A percentile compares a stretch with the other conserved stretches of the same genome.
Evolutionary conservation across 495 filamentous ascomycete species (phyloP).

Genomic region (Trichocladium uniseriatum): DNA sequence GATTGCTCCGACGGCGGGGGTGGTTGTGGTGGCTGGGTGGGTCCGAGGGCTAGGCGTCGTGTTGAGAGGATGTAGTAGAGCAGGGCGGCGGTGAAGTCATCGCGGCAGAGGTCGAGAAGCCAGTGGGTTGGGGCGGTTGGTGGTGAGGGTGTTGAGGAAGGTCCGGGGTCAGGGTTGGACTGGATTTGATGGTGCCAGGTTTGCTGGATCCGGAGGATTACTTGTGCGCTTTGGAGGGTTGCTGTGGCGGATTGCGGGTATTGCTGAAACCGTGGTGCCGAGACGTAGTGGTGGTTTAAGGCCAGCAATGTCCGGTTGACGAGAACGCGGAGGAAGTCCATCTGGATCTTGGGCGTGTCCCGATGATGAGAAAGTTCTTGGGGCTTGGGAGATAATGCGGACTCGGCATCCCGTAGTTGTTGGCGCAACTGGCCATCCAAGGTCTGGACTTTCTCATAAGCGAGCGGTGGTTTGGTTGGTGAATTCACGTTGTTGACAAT

Average conservation of each 20-base stretch:
- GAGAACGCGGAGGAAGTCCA: conserved; percentile 16
- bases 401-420: conserved; percentile 14
- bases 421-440: conserved; percentile 14
- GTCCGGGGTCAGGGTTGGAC: not conserved
- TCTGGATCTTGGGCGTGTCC: conserved; percentile 8
- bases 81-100: conserved; percentile 21
- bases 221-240: conserved; percentile 9
- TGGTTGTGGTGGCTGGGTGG: not conserved
- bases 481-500: conserved; percentile 17
- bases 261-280: not conserved
- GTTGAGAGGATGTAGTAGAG: conserved; percentile 12
- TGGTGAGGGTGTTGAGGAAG: not conserved
- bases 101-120: conserved; percentile 19
- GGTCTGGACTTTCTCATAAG: conserved; percentile 6
- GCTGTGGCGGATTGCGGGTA: conserved; percentile 7
- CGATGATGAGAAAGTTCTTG: not conserved
- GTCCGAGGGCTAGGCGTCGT: conserved; percentile 5
- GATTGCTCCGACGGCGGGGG: not conserved
- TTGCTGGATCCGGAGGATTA: conserved; percentile 13
- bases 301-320: conserved; percentile 17
- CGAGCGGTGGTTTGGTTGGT: conserved; percentile 7
- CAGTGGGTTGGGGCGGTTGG: conserved; percentile 1
- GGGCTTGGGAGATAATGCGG: not conserved
- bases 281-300: conserved; percentile 13
- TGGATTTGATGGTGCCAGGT: not conserved